These are phyloP conservation scores for Colletotrichum falcatum DNA, from an alignment of 2,329 filamentous ascomycete species.

Conservation along the genomic window DNA sequence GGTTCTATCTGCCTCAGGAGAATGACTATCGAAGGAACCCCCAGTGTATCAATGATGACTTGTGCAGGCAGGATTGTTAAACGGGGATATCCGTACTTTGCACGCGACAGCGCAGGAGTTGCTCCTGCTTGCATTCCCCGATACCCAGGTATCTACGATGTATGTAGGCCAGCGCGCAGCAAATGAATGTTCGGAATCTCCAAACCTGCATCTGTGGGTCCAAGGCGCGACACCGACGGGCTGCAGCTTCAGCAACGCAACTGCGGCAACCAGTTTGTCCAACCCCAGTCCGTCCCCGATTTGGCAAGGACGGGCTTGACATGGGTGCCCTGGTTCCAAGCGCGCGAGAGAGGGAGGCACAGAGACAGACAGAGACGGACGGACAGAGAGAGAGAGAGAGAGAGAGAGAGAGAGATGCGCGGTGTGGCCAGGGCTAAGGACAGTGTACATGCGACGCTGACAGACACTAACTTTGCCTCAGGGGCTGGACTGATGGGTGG, in stretches of 20 bases:
- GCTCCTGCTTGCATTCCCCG: not conserved
- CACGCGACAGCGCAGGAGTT: not conserved
- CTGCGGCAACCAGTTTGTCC: conserved; percentile 17
- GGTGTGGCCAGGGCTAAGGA: not conserved
- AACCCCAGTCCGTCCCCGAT: conserved; percentile 16
- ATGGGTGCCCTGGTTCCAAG: conserved; percentile 15
- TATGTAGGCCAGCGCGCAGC: not conserved
- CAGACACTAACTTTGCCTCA: conserved; percentile 10
- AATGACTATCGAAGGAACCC: not conserved
- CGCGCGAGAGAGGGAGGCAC: not conserved
- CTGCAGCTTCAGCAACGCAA: conserved; percentile 36
- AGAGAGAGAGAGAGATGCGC: not conserved
- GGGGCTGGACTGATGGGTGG: not conserved
- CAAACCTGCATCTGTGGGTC: conserved; percentile 3
- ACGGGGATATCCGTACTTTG: not conserved
- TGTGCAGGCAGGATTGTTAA: conserved; percentile 8
- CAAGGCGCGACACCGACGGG: conserved; percentile 18
- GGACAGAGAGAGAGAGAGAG: too few relatives aligned
- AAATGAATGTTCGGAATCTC: conserved; percentile 8
- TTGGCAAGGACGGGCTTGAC: conserved; percentile 15
- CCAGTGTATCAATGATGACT: not conserved
- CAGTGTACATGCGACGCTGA: conserved; percentile 6
- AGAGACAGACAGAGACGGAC: not conserved
- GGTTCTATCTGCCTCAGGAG: not conserved
- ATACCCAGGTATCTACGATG: conserved; percentile 11